Conservation (phyloP, 495 filamentous ascomycete species). For the Cercophora samala region DNA sequence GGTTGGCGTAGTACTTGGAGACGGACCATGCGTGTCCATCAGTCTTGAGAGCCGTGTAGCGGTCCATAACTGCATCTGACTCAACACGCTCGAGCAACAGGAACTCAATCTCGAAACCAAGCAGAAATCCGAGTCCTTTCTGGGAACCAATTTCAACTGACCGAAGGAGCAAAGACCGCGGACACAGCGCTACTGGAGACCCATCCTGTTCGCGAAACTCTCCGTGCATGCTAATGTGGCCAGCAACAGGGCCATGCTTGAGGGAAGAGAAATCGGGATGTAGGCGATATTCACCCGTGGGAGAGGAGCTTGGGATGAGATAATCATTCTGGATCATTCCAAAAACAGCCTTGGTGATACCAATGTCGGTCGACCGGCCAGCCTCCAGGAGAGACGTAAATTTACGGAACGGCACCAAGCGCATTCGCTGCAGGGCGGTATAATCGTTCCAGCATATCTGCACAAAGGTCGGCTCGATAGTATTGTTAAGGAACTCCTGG, state of each 20-base stretch:
- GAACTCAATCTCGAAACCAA: slow-evolving; percentile 85
- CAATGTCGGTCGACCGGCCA: slow-evolving; percentile 48
- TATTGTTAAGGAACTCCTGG: slow-evolving; percentile 61
- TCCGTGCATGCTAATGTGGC: slow-evolving; percentile 60
- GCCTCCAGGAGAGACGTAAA: slow-evolving; percentile 57
- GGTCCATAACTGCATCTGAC: slow-evolving; percentile 28
- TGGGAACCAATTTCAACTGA: slow-evolving; percentile 50
- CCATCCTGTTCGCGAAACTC: slow-evolving; percentile 54
- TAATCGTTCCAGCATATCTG: slow-evolving; percentile 80
- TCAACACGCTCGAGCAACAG: slow-evolving; percentile 56
- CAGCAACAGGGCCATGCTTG: slow-evolving; percentile 49
- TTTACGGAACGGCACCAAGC: slow-evolving; percentile 65
- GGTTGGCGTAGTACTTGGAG: slow-evolving; percentile 51
- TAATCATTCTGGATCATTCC: slow-evolving; percentile 59
- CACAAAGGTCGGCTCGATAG: slow-evolving; percentile 64
- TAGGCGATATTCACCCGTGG: slow-evolving; percentile 59
- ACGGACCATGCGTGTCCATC: slow-evolving; percentile 64
- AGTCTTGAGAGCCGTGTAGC: slow-evolving; percentile 31
- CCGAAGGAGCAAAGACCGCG: slow-evolving; percentile 54
- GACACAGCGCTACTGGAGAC: slow-evolving; percentile 49
- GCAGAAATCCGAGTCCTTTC: slow-evolving; percentile 49
- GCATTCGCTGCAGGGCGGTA: slow-evolving; percentile 63
- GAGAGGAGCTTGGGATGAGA: slow-evolving; percentile 38
- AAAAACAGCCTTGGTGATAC: slow-evolving; percentile 53
- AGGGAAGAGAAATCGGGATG: slow-evolving; percentile 60